Evolutionary conservation across 345 rosid species (phyloP).

Genomic region (Rhizophora mangle): DNA sequence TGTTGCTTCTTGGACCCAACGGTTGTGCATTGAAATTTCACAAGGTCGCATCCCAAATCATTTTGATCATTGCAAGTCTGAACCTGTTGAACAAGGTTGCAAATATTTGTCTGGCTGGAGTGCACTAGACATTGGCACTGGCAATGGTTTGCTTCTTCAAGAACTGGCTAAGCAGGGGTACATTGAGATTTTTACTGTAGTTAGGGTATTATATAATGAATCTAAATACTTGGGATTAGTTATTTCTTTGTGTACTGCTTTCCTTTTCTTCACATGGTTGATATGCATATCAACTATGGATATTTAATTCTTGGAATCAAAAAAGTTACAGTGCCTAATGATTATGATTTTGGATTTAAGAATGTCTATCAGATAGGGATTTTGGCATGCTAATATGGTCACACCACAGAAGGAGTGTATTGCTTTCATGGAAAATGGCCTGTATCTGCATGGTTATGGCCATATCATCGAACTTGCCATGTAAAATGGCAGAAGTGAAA

Average conservation of each 20-base stretch:
- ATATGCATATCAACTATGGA: no score
- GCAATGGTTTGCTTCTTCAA: constrained; percentile 95
- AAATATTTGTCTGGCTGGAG: constrained; percentile 74
- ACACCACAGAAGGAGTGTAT: neutral
- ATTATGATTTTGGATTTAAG: no score
- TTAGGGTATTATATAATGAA: constrained; percentile 26
- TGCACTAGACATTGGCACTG: constrained; percentile 95
- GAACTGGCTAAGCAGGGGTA: constrained; percentile 95
- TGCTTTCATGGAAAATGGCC: neutral
- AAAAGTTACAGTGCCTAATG: no score
- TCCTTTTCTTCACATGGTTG: no score
- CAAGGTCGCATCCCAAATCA: constrained; percentile 43
- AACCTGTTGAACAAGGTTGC: constrained; percentile 46
- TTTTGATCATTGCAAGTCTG: constrained; percentile 38
- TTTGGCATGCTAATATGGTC: no score
- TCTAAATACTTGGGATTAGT: no score
- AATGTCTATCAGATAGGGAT: no score
- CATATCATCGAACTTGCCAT: neutral
- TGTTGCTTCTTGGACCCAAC: constrained; percentile 90
- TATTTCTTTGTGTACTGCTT: no score
- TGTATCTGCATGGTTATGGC: neutral
- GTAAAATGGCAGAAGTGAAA: neutral
- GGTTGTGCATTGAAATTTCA: constrained; percentile 63
- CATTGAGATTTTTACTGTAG: constrained; percentile 34
- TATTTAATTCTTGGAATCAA: no score